phyloP scores from a whole-genome alignment of 2,329 filamentous ascomycete species.

The Falciphora oryzae region DNA sequence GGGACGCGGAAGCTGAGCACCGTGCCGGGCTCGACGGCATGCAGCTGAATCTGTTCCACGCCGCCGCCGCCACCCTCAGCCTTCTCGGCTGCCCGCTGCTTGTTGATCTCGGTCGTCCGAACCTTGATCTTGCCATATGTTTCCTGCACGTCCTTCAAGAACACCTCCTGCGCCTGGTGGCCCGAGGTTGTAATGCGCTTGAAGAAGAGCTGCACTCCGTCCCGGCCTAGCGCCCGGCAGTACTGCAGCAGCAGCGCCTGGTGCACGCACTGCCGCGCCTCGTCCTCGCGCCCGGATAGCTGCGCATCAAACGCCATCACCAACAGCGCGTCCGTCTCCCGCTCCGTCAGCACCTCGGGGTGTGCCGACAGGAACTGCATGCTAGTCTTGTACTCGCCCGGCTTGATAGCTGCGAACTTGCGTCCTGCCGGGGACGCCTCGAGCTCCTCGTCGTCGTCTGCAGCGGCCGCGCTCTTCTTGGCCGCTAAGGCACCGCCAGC shows the following conservation, averaged over 20 bases:
- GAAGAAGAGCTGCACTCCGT: constrained; percentile 91
- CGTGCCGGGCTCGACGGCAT: constrained; percentile 89
- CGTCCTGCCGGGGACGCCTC: constrained; percentile 74
- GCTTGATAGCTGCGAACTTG: constrained; percentile 72
- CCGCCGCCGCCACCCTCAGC: constrained; percentile 47
- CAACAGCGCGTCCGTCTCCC: constrained; percentile 84
- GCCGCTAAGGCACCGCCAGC: constrained; percentile 16
- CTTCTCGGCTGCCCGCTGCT: constrained; percentile 44
- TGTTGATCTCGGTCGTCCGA: constrained; percentile 65
- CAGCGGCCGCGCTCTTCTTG: constrained; percentile 33
- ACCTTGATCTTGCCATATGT: constrained; percentile 79
- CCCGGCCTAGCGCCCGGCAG: constrained; percentile 80
- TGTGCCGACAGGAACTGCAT: constrained; percentile 74
- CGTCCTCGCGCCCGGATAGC: constrained; percentile 68
- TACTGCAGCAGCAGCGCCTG: constrained; percentile 91
- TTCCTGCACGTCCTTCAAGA: constrained; percentile 85
- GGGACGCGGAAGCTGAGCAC: constrained; percentile 86
- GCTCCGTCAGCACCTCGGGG: constrained; percentile 69
- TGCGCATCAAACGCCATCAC: constrained; percentile 89
- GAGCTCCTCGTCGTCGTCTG: constrained; percentile 66
- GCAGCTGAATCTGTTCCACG: constrained; percentile 94
- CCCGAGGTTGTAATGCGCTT: constrained; percentile 86
- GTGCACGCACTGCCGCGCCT: constrained; percentile 82
- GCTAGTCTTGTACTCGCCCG: constrained; percentile 66
- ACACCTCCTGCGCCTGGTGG: constrained; percentile 86